Conservation (phyloP, 257 asterid genomes). For the Solanum bukasovii region DNA sequence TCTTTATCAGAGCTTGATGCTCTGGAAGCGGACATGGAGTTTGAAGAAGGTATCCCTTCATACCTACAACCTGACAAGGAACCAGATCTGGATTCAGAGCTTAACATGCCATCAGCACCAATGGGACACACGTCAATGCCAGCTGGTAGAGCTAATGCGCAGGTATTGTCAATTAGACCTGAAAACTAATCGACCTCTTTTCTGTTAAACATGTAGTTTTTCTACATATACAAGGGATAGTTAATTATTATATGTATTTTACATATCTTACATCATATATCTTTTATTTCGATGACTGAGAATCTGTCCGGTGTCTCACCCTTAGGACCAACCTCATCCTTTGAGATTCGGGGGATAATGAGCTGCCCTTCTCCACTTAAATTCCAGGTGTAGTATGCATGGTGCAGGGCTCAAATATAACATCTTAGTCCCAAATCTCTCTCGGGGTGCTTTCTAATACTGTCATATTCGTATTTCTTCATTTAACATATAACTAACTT, state of each 20-base stretch:
- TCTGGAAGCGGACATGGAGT: slow-evolving; percentile 79
- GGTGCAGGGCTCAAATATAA: neutral
- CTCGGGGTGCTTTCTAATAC: neutral
- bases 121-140: slow-evolving; percentile 43
- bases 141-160: slow-evolving; percentile 41
- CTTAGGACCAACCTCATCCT: neutral
- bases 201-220: neutral
- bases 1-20: slow-evolving; percentile 82
- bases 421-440: neutral
- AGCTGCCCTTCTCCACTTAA: neutral
- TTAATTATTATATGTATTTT: neutral
- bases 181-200: neutral
- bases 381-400: neutral
- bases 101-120: slow-evolving; percentile 91
- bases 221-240: neutral
- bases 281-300: neutral
- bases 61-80: slow-evolving; percentile 86
- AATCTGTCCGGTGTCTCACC: neutral
- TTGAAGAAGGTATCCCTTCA: slow-evolving; percentile 80
- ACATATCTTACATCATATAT: neutral
- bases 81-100: slow-evolving; percentile 66
- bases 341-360: neutral
- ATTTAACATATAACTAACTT: neutral
- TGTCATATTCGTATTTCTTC: neutral
- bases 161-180: slow-evolving; percentile 34